phyloP scores from a whole-genome alignment of 495 filamentous ascomycete species.

The Penicillium cinerascens region DNA sequence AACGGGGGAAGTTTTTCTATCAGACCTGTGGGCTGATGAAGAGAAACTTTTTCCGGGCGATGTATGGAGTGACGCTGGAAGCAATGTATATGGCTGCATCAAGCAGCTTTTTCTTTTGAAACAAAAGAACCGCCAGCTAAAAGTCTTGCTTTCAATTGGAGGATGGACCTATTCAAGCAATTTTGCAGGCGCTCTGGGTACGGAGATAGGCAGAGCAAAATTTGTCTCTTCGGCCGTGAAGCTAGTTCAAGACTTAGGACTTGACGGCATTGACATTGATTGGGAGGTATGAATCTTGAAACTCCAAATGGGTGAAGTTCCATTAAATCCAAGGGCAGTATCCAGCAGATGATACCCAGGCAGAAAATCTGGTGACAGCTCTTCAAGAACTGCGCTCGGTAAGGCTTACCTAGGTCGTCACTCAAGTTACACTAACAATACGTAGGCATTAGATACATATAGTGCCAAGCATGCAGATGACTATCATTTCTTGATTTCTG shows the following conservation, averaged over 20 bases:
- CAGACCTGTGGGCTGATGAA: conserved; percentile 71
- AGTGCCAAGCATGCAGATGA: conserved; percentile 40
- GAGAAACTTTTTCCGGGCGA: conserved; percentile 78
- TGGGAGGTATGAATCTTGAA: conserved; percentile 46
- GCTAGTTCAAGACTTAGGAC: conserved; percentile 61
- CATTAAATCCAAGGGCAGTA: too few relatives aligned
- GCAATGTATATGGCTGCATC: conserved; percentile 81
- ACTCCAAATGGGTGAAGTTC: too few relatives aligned
- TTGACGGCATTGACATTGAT: conserved; percentile 62
- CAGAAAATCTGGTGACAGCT: conserved; percentile 59
- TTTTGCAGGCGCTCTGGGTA: conserved; percentile 64
- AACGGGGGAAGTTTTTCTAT: conserved; percentile 71
- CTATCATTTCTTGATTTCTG: conserved; percentile 63
- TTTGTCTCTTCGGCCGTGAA: conserved; percentile 68
- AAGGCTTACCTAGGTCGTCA: conserved; percentile 1
- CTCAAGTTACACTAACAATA: background rate
- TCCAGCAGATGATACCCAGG: conserved; percentile 43
- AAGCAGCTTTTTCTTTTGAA: conserved; percentile 86
- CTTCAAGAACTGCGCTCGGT: conserved; percentile 52
- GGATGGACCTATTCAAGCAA: conserved; percentile 77
- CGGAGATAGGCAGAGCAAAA: conserved; percentile 46
- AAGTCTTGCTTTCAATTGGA: conserved; percentile 62
- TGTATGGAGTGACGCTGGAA: conserved; percentile 64
- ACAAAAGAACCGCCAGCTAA: conserved; percentile 72
- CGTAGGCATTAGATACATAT: conserved; percentile 64